Base-by-base conservation (phyloP, 257 asterid species). In the Oldenlandia corymbosa region DNA sequence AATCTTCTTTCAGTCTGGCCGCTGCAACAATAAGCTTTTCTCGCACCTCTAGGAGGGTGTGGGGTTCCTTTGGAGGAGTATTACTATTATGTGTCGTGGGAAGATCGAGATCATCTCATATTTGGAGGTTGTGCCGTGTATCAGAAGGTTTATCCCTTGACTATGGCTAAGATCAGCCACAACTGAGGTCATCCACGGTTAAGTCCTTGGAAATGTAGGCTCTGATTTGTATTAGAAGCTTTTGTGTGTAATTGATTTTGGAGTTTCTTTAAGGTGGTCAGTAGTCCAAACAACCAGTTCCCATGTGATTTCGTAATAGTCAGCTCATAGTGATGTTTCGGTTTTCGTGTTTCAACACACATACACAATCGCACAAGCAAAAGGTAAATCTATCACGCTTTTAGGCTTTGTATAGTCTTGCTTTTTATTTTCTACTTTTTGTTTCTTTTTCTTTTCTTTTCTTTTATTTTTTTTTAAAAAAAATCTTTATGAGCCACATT, bases 91-190 rank as follows among this genome's bases (percentile, higher is more conserved):
- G 84, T 76, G 90, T 73, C 68, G 73, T 79, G 58, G 79, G 96
- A 81, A 85, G 91, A 66, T 90, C 97, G 62, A 85, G 90, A 76
- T 87, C 96, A 68, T 87, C 97, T 3, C 88, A 82, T 70, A 73
- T 92, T 66, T 92, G 99, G 99, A 90, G 99, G 84, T 59, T 93
- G 87, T 83, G 96, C 79, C 94, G 99, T 45, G 78, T 81, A 67
- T 85, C 94, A n/a, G 94, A 77, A 71, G 99, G 97, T 41, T 79
- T 89, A 70, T 79, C 95, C 2, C 67, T 90, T 74, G 99, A 93
- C 73, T 93, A 93, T 64, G 99, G 99, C 97, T 93, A 93, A 93
- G 75, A 69, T 69, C 73, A 24, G 60, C 69, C 55, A 10, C 16
- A 37, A 95, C 95, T 87, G 85, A 90, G 75, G 71, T 69, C 75